Evolutionary conservation across 1,139 yeast genomes (phyloP), one percentile per base, ranked within the genome.

Genomic region (Yamadazyma sp.): DNA sequence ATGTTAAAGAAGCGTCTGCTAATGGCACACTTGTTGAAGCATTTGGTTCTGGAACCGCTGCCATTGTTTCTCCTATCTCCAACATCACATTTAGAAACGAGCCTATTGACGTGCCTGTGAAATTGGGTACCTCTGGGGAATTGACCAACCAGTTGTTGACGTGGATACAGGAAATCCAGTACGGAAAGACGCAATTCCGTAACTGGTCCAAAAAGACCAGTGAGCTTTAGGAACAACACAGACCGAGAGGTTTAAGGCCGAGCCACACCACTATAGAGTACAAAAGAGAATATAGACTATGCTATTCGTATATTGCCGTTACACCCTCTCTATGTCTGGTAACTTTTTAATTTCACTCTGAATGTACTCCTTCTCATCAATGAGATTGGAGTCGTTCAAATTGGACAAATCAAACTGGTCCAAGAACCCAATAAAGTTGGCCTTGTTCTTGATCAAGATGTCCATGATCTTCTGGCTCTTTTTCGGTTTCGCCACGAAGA

Each of bases 1-100:
- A 92, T 67, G 86, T 92, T 41, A 76, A 75, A 39, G 89, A 86
- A 53, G 80, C 79, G 54, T 84, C 96, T 34, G 69, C 66, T 30
- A 79, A 81, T 61, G 96, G 96, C 41, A 84, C 86, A 59, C 76
- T 92, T 55, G 78, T 89, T 8, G 97, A 92, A 70, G 96, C 96
- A 11, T 92, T 92, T 57, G 98, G 98, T 51, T 75, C 96, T 14
- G 97, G 98, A 55, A 92, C 98, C 39, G 97, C 98, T 40, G 97
- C 97, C 29, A 81, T 90, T 59, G 97, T 92, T 33, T 82, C 96
- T 28, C 97, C 97, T 50, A 88, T 92, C 57, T 80, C 85, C 63
- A 85, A 78, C 52, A 86, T 92, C 57, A 92, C 90, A 43, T 92
- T 80, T 78, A 73, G 76, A 44, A 92, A 84, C 39, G 65, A 81